Evolutionary conservation across 805 yeast genomes (phyloP).

Genomic region (Teunomyces tritomae): DNA sequence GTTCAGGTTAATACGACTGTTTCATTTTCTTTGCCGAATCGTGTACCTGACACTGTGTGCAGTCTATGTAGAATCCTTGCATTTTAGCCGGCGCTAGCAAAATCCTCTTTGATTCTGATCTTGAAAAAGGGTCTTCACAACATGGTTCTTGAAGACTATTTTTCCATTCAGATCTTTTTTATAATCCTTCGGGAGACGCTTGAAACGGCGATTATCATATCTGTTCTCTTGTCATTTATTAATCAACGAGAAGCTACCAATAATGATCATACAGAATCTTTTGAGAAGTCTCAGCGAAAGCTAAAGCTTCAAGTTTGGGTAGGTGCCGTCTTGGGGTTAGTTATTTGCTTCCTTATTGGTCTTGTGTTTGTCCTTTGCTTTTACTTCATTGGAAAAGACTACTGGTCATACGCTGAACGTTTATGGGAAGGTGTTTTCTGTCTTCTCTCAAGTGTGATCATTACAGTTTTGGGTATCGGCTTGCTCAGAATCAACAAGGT

Average conservation of each 20-base stretch:
- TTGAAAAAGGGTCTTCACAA: not conserved
- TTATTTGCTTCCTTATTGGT: slow-evolving; percentile 71
- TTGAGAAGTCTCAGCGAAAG: slow-evolving; percentile 7
- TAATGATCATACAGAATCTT: not conserved
- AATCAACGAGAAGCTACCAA: slow-evolving; percentile 15
- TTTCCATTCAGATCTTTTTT: slow-evolving; percentile 29
- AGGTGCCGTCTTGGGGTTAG: slow-evolving; percentile 73
- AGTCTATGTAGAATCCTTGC: not conserved
- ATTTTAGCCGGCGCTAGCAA: not conserved
- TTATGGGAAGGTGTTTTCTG: slow-evolving; percentile 87
- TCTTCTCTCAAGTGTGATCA: slow-evolving; percentile 71
- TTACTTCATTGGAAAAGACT: slow-evolving; percentile 74
- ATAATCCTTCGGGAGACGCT: slow-evolving; percentile 27
- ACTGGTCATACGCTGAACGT: slow-evolving; percentile 86
- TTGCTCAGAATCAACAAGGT: slow-evolving; percentile 73
- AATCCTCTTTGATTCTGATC: not conserved
- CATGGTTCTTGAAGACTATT: slow-evolving; percentile 13
- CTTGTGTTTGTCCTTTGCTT: slow-evolving; percentile 65
- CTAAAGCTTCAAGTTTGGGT: slow-evolving; percentile 73
- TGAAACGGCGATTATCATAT: slow-evolving; percentile 30
- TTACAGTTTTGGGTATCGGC: slow-evolving; percentile 84
- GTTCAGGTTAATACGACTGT: no score
- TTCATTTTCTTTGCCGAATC: not conserved
- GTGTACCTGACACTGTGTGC: not conserved
- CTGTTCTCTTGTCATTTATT: slow-evolving; percentile 27